Conservation (phyloP, 2,329 filamentous ascomycete species). For the Pseudocercospora ulei region DNA sequence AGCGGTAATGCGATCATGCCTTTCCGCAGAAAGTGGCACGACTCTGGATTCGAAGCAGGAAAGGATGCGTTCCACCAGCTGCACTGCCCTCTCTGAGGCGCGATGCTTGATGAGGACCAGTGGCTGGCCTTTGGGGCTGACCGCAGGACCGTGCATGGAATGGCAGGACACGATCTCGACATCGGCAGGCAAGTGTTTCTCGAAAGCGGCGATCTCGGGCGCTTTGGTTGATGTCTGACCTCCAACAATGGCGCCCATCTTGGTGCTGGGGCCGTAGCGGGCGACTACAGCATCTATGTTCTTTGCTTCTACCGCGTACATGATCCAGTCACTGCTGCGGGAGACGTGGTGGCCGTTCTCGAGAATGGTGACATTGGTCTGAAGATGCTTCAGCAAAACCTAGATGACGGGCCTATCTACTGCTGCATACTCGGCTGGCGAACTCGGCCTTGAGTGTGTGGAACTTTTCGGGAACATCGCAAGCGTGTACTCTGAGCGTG, state of each 20-base stretch:
- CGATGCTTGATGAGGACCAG: slow-evolving; percentile 91
- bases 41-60: slow-evolving; percentile 74
- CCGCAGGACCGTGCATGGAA: slow-evolving; percentile 85
- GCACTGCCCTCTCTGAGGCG: slow-evolving; percentile 63
- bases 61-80: slow-evolving; percentile 70
- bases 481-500: slow-evolving; percentile 76
- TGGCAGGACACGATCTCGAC: slow-evolving; percentile 93
- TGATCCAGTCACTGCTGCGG: slow-evolving; percentile 92
- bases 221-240: slow-evolving; percentile 98
- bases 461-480: slow-evolving; percentile 84
- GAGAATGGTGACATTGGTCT: slow-evolving; percentile 74
- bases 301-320: slow-evolving; percentile 95
- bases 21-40: slow-evolving; percentile 73
- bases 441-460: slow-evolving; percentile 73
- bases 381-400: slow-evolving; percentile 43
- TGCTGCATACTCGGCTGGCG: slow-evolving; percentile 64
- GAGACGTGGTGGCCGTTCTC: slow-evolving; percentile 93
- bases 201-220: slow-evolving; percentile 88
- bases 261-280: slow-evolving; percentile 87
- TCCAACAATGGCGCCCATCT: slow-evolving; percentile 87
- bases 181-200: slow-evolving; percentile 74
- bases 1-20: slow-evolving; percentile 94
- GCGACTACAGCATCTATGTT: slow-evolving; percentile 79
- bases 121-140: slow-evolving; percentile 81
- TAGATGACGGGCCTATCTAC: slow-evolving; percentile 26